These are phyloP conservation scores for Solanum virginianum DNA, from an alignment of 257 asterid species.

Conservation along the genomic window DNA sequence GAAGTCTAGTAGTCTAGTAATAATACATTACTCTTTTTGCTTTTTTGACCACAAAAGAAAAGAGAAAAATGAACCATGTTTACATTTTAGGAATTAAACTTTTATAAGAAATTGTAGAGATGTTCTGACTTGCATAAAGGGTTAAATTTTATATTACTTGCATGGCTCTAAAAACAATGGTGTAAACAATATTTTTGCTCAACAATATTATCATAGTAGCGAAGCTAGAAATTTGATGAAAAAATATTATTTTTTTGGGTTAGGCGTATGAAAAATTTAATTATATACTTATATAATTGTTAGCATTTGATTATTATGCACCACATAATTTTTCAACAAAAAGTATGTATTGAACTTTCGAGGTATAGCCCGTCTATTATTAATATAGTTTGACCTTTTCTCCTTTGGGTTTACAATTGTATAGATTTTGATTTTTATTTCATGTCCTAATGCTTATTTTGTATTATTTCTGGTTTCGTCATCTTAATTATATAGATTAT, in stretches of 20 bases:
- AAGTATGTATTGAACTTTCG: too few species aligned
- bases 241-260: too few species aligned
- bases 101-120: not conserved
- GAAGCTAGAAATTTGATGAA: too few species aligned
- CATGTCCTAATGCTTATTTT: not conserved
- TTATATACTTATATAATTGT: too few species aligned
- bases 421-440: not conserved
- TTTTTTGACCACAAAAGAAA: not conserved
- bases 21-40: not conserved
- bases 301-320: too few species aligned
- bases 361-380: not conserved
- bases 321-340: too few species aligned
- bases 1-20: not conserved
- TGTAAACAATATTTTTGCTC: not conserved
- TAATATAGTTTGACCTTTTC: too few species aligned
- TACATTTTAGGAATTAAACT: not conserved
- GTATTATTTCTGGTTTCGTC: not conserved
- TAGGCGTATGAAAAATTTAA: too few species aligned
- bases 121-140: too few species aligned
- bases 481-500: not conserved
- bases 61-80: not conserved
- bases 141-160: too few species aligned
- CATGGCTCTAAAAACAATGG: not conserved
- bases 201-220: not conserved
- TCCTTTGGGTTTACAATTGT: too few species aligned